A percentile compares a stretch with the other conserved stretches of the same genome.
Conservation (phyloP, 305 asterid species). For the Solanum aculeatissimum region DNA sequence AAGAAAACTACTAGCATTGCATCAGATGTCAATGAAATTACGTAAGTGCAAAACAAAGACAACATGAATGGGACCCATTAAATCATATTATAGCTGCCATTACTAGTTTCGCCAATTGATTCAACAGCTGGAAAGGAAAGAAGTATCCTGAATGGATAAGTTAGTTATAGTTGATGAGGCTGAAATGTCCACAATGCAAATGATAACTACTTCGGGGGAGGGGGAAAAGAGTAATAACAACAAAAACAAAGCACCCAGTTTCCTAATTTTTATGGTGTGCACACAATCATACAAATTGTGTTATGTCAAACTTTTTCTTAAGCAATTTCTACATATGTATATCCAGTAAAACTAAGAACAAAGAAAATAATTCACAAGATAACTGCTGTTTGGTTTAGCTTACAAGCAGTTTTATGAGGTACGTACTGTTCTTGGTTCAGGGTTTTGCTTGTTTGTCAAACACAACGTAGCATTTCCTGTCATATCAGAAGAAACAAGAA, state of each 20-base stretch:
- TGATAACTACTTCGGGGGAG: neutral
- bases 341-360: neutral
- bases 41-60: neutral
- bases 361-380: neutral
- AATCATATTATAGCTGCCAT: neutral
- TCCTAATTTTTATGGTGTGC: neutral
- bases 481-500: neutral
- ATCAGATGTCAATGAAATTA: neutral
- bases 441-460: neutral
- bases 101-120: neutral
- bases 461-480: neutral
- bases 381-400: neutral
- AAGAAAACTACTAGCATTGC: neutral
- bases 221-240: neutral
- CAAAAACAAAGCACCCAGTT: neutral
- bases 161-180: neutral
- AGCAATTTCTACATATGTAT: neutral
- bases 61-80: neutral
- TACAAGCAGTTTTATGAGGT: neutral
- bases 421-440: neutral
- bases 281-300: neutral
- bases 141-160: neutral
- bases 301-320: neutral
- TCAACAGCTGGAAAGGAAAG: neutral
- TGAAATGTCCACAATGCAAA: neutral